phyloP scores from a whole-genome alignment of 768 basidiomycete genomes.

The Epithele typhae region DNA sequence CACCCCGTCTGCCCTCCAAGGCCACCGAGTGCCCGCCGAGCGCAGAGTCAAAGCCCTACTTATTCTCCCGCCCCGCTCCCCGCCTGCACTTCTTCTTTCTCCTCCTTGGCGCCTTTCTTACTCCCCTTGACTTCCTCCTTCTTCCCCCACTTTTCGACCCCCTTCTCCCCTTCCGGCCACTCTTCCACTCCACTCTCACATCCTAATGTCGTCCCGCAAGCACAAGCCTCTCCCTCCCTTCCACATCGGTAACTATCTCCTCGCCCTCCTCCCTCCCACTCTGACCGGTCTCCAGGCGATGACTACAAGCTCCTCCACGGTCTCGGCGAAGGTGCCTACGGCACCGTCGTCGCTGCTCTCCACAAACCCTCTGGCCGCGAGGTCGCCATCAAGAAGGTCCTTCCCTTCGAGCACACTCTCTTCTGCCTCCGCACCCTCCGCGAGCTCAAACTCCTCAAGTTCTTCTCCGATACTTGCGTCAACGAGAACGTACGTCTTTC shows the following conservation, averaged over 20 bases:
- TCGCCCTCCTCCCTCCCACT: background rate
- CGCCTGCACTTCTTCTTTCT: conserved; percentile 1
- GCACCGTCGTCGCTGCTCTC: conserved; percentile 83
- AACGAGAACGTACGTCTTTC: conserved; percentile 65
- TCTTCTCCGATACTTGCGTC: conserved; percentile 74
- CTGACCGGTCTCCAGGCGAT: conserved; percentile 41
- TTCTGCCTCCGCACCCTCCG: conserved; percentile 87
- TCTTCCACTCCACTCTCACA: conserved; percentile 19
- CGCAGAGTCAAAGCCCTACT: background rate
- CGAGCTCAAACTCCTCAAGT: conserved; percentile 86
- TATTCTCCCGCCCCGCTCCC: background rate
- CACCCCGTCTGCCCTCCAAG: conserved; percentile 1
- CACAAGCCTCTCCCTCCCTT: conserved; percentile 70
- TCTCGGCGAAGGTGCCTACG: conserved; percentile 86
- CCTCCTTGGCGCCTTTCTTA: background rate
- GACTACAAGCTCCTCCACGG: conserved; percentile 71
- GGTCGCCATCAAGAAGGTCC: conserved; percentile 95
- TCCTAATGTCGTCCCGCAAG: conserved; percentile 46
- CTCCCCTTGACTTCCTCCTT: background rate
- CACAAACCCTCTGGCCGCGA: conserved; percentile 78
- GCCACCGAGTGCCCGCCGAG: background rate
- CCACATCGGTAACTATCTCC: conserved; percentile 49
- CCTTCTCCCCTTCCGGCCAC: conserved; percentile 19
- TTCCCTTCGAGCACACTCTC: conserved; percentile 91
- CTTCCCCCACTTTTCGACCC: conserved; percentile 8